phyloP scores from a whole-genome alignment of 139 green algal genomes.

The Pleodorina starrii region DNA sequence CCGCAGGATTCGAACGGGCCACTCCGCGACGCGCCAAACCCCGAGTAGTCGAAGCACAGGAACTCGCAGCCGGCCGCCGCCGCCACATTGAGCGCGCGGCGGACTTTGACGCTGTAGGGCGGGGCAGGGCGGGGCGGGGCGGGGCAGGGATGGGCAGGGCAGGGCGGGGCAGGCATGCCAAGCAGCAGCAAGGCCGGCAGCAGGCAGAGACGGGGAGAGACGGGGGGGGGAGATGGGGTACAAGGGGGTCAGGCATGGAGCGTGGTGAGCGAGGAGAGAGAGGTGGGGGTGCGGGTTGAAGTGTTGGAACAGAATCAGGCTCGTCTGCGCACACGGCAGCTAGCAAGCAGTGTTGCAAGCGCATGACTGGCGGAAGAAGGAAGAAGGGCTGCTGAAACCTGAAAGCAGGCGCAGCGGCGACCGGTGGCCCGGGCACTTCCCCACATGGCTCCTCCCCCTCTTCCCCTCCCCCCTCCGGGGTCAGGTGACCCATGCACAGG shows the following conservation, averaged over 20 bases:
- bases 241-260: background rate
- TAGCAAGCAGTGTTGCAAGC: background rate
- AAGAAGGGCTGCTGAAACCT: background rate
- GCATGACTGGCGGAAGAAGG: background rate
- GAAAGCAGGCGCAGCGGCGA: background rate
- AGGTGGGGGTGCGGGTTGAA: background rate
- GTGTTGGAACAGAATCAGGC: no score
- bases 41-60: slow-evolving; percentile 32
- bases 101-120: slow-evolving; percentile 6
- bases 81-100: background rate
- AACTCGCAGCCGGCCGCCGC: background rate
- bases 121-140: background rate
- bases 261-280: background rate
- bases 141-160: background rate
- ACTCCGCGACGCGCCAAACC: background rate
- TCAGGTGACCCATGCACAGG: background rate
- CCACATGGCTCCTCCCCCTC: no score
- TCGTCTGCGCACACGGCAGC: no score
- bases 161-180: background rate
- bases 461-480: no score
- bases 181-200: background rate
- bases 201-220: background rate
- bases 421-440: background rate
- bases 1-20: slow-evolving; percentile 12
- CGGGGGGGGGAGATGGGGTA: background rate